Evolutionary conservation across 805 yeast species (phyloP), one percentile per base, ranked within the genome.

Genomic region (Teunomyces aglyptinius): DNA sequence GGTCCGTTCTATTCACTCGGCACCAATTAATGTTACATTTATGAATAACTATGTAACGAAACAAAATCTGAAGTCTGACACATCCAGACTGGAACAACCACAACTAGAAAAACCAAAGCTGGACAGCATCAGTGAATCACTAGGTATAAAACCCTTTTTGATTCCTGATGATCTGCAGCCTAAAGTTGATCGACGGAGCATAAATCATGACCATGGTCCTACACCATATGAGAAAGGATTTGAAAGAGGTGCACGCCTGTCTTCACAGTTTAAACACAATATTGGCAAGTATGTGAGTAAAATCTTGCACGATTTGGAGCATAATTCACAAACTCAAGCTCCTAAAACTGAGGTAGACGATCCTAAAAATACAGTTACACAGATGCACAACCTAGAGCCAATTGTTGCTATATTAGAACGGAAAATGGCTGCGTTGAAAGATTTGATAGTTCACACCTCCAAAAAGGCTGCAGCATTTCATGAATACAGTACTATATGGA

Each of bases 221-320:
- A 50, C 63, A 1, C 63, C 76, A 0, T 72, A 60, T 45, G 66
- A 67, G 20, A 55, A 53, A 38, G 77, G 77, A 5, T 71, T 55
- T 44, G 60, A 56, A 6, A 60, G 53, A 36, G 77, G 76, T 0
- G 47, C 65, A 3, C 49, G 61, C 27, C 66, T 59, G 50, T 59
- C 72, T 5, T 54, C 46, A 4, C 47, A 47, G 4, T 49, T 47
- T 13, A 47, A 43, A n/a, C 18, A 44, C 10, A 40, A 28, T 6
- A 26, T 47, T 11, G 20, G 33, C 16, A 36, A 48, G 8, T 39
- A 57, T 26, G 26, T 59, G 11, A 44, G 51, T 7, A 38, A 27
- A 18, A 7, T 38, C 8, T 26, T 36, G 4, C 24, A 22, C 18
- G 42, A 28, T 19, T 12, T 24, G n/a, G 42, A 38, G 6, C 31